Base-by-base conservation (phyloP, 148 eudicot species). In the Agrostemma githago region DNA sequence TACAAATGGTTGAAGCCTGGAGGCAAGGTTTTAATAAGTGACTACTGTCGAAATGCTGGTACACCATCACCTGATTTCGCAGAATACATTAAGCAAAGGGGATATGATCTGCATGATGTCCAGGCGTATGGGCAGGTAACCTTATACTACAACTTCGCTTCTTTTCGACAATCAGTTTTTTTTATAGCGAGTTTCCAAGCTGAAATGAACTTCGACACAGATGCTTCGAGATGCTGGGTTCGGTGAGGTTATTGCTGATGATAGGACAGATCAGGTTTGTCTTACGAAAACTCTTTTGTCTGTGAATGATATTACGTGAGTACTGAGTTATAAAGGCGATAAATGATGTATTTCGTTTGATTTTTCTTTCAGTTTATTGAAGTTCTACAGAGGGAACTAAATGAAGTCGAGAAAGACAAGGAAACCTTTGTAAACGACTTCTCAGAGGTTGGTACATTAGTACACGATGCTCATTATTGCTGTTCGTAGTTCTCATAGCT, bases 1-100 rank as follows among this genome's bases (percentile, higher is more conserved):
- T 89, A 88, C 91, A 89, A 88, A 78, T 96, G 99, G 97, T 82
- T 96, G 83, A 96, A 92, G 80, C 97, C 99, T 1, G 99, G 97
- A 41, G 99, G 99, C 56, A 89, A 89, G 74, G 95, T 96, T 73
- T 88, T 96, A 15, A 92, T 92, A 6, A 87, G 87, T 67, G 99
- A 96, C 77, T 96, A 92, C 86, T 96, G 99, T 85, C 90, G 82
- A 79, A 86, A 68, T 40, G 86, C 83, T 64, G 90, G 88, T 68
- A 66, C 91, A 65, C 89, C 97, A 6, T 85, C 91, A 3, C 77
- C 82, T 71, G 92, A 90, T 70, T 96, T 96, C 85, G 87, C 89
- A 7, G 88, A 71, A n/a, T 96, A 96, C 77, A 96, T 92, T 59
- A 88, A 90, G 80, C 96, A 96, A 85, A 90, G 97, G 81, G 97